Conservation (phyloP, 176 grass and related monocot species). For the Oryza glaberrima region DNA sequence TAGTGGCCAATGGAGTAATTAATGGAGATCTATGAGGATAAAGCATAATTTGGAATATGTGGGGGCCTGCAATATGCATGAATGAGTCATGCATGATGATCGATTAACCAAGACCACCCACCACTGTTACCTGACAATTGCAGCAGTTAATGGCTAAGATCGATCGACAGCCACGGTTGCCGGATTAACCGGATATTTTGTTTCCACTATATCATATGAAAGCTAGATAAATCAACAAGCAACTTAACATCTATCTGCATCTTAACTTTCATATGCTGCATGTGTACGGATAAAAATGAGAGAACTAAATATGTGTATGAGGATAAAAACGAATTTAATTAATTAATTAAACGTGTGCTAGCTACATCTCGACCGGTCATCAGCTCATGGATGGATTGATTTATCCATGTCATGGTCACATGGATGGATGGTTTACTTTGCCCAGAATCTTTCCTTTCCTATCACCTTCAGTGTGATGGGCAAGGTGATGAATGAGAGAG, state of each 20-base stretch:
- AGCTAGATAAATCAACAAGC: background rate
- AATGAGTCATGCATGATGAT: background rate
- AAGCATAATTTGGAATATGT: background rate
- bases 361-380: background rate
- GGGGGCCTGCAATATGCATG: background rate
- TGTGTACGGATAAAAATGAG: slow-evolving; percentile 7
- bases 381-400: background rate
- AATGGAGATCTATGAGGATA: background rate
- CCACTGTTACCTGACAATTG: slow-evolving; percentile 41
- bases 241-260: background rate
- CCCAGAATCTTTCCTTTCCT: slow-evolving; percentile 40
- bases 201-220: too few relatives aligned
- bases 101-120: slow-evolving; percentile 20
- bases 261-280: background rate
- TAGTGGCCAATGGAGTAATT: background rate
- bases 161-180: background rate
- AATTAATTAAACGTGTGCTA: background rate
- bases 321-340: background rate
- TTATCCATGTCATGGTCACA: background rate
- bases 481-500: background rate
- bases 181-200: slow-evolving; percentile 19
- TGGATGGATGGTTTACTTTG: slow-evolving; percentile 39
- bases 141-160: slow-evolving; percentile 53
- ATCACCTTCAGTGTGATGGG: slow-evolving; percentile 17
- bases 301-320: background rate